Evolutionary conservation across 306 rosid genomes (phyloP).

Genomic region (Macrotyloma uniflorum): DNA sequence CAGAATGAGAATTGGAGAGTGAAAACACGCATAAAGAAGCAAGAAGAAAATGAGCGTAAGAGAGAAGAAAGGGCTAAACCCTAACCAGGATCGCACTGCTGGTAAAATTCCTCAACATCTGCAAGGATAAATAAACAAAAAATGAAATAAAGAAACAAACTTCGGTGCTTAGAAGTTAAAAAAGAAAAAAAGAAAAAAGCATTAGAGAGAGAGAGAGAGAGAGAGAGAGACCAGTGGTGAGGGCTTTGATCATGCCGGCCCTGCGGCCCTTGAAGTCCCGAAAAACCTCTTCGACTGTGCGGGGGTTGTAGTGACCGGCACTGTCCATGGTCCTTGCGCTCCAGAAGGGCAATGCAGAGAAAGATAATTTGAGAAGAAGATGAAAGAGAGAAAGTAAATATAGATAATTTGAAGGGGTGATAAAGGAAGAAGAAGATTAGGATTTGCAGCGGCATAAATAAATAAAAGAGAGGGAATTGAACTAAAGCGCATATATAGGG

Average conservation of each 20-base stretch:
- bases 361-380: neutral
- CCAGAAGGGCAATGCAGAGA: neutral
- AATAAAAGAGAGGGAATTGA: neutral
- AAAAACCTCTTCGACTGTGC: constrained; percentile 69
- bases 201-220: neutral
- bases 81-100: constrained; percentile 79
- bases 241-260: constrained; percentile 64
- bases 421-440: neutral
- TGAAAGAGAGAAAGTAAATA: neutral
- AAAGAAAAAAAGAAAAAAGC: neutral
- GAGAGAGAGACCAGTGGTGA: constrained; percentile 55
- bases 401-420: neutral
- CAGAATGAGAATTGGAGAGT: neutral
- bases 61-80: constrained; percentile 16
- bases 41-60: neutral
- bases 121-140: neutral
- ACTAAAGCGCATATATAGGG: neutral
- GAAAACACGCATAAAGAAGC: neutral
- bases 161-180: neutral
- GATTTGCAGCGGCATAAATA: neutral
- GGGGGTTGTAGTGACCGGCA: constrained; percentile 49
- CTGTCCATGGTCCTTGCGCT: constrained; percentile 51
- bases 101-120: constrained; percentile 65
- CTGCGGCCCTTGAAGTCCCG: constrained; percentile 71
- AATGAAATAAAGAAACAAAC: neutral